phyloP scores from a whole-genome alignment of 148 eudicot species.

The Vaccinium corymbosum region DNA sequence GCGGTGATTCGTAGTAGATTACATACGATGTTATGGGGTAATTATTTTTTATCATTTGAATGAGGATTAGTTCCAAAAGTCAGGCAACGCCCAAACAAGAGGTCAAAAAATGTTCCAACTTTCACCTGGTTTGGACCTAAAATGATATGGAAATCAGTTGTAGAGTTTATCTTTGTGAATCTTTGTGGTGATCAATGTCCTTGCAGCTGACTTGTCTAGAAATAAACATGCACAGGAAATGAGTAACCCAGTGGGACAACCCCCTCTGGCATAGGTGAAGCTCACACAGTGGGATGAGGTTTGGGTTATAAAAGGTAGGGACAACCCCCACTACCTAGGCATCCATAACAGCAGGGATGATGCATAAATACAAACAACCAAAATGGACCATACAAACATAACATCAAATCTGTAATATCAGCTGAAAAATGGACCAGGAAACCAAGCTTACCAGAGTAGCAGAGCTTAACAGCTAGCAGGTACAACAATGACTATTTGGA shows the following conservation, averaged over 20 bases:
- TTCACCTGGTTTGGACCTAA: not conserved
- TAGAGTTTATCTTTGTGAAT: not conserved
- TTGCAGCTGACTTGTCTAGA: conserved; percentile 1
- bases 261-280: too few relatives aligned
- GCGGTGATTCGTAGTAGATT: not conserved
- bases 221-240: conserved; percentile 46
- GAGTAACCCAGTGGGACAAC: conserved; percentile 36
- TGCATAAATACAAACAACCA: too few relatives aligned
- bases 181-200: not conserved
- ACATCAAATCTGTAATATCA: too few relatives aligned
- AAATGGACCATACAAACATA: too few relatives aligned
- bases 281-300: too few relatives aligned
- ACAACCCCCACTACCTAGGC: too few relatives aligned
- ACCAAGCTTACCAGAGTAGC: too few relatives aligned
- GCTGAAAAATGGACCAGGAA: too few relatives aligned
- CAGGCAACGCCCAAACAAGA: not conserved
- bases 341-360: too few relatives aligned
- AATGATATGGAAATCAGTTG: not conserved
- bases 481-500: too few relatives aligned
- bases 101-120: not conserved
- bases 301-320: too few relatives aligned
- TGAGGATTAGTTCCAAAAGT: not conserved
- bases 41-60: not conserved
- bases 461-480: too few relatives aligned
- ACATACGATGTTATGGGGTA: not conserved